phyloP scores from a whole-genome alignment of 768 basidiomycete genomes.

The Tulasnella sp. region DNA sequence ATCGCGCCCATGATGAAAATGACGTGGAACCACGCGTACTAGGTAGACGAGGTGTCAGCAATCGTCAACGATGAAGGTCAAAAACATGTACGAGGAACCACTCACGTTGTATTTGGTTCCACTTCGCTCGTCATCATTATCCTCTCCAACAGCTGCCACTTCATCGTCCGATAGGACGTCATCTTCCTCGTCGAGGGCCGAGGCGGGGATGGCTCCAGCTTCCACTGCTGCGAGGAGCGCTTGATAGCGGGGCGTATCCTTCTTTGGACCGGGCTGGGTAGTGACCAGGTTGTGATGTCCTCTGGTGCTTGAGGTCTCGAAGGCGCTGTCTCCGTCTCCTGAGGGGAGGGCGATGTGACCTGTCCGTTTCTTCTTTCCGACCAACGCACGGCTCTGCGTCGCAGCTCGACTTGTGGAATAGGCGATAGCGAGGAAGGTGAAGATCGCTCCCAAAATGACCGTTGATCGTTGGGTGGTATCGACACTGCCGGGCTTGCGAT shows the following conservation, averaged over 20 bases:
- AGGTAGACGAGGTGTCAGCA: slow-evolving; percentile 29
- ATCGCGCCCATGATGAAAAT: slow-evolving; percentile 95
- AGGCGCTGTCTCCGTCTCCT: slow-evolving; percentile 47
- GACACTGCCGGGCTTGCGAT: slow-evolving; percentile 52
- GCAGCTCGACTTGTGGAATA: slow-evolving; percentile 97
- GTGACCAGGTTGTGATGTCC: slow-evolving; percentile 68
- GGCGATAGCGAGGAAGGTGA: slow-evolving; percentile 98
- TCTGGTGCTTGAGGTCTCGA: slow-evolving; percentile 8
- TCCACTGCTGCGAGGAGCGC: slow-evolving; percentile 94
- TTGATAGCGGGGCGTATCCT: slow-evolving; percentile 88
- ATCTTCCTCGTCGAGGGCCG: slow-evolving; percentile 79
- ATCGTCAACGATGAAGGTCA: not conserved
- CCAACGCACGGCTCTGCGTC: slow-evolving; percentile 89
- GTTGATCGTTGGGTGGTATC: slow-evolving; percentile 79
- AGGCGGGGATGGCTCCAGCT: slow-evolving; percentile 93
- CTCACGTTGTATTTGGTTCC: slow-evolving; percentile 94
- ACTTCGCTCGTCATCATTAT: slow-evolving; percentile 87
- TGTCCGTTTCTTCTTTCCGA: slow-evolving; percentile 66
- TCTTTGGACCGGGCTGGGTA: slow-evolving; percentile 73
- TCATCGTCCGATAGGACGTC: slow-evolving; percentile 62
- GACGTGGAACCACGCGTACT: slow-evolving; percentile 99
- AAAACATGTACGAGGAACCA: slow-evolving; percentile 16
- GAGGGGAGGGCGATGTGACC: slow-evolving; percentile 65
- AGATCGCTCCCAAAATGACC: slow-evolving; percentile 86
- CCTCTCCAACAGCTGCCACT: slow-evolving; percentile 60